A percentile compares a stretch with the other conserved stretches of the same genome.
Evolutionary conservation across 1,284 basidiomycete genomes (phyloP).

Genomic region (Pyrrhoderma lamaoense): DNA sequence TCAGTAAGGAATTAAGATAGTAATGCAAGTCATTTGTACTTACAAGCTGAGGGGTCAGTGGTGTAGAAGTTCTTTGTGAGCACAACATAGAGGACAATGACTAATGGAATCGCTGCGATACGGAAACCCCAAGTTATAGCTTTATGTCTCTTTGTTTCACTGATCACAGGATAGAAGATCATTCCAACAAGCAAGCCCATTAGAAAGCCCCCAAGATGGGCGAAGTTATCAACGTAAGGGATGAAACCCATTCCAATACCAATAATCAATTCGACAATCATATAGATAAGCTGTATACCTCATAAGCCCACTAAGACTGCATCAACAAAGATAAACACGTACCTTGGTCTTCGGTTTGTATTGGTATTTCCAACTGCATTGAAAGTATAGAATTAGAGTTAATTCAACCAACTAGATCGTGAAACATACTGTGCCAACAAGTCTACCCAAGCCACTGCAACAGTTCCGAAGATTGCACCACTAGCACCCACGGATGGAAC

Average conservation of each 20-base stretch:
- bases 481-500: slow-evolving; percentile 91
- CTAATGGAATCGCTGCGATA: slow-evolving; percentile 64
- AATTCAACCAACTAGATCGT: no score
- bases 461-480: slow-evolving; percentile 89
- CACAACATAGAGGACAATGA: slow-evolving; percentile 76
- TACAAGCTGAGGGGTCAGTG: slow-evolving; percentile 72
- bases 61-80: slow-evolving; percentile 88
- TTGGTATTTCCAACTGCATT: slow-evolving; percentile 67
- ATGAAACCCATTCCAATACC: slow-evolving; percentile 85
- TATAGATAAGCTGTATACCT: slow-evolving; percentile 59
- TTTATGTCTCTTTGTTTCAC: slow-evolving; percentile 64
- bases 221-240: slow-evolving; percentile 75
- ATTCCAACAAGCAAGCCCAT: slow-evolving; percentile 82
- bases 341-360: slow-evolving; percentile 74
- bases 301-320: neutral
- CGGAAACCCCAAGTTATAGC: slow-evolving; percentile 72
- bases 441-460: slow-evolving; percentile 85
- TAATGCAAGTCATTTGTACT: slow-evolving; percentile 24
- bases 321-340: slow-evolving; percentile 18
- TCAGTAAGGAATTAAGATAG: neutral
- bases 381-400: no score
- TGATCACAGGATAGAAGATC: slow-evolving; percentile 87
- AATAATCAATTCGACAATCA: slow-evolving; percentile 78
- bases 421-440: slow-evolving; percentile 68
- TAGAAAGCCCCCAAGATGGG: slow-evolving; percentile 71